Conservation (phyloP, 192 early-diverging fungal genomes). For the Umbelopsis vinacea region DNA sequence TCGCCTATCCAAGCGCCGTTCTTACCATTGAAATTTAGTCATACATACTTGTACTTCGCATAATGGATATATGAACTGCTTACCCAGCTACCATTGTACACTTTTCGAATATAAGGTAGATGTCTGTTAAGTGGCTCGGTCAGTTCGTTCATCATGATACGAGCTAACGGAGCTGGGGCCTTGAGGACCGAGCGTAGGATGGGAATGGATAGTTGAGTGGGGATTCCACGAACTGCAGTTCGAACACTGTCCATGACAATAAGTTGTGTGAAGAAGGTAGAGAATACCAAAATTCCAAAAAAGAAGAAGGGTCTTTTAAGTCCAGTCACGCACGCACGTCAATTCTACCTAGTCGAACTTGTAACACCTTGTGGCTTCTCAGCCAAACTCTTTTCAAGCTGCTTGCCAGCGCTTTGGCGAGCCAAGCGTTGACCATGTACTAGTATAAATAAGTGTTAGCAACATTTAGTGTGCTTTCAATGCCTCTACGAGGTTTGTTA, state of each 20-base stretch:
- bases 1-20: slow-evolving; percentile 32
- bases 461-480: too few relatives aligned
- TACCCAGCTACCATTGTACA: slow-evolving; percentile 21
- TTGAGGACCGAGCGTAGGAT: slow-evolving; percentile 21
- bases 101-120: slow-evolving; percentile 23
- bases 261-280: not conserved
- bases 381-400: too few relatives aligned
- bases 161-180: slow-evolving; percentile 26
- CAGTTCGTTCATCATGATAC: slow-evolving; percentile 28
- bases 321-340: too few relatives aligned
- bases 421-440: too few relatives aligned
- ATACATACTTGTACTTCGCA: not conserved
- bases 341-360: too few relatives aligned
- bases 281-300: too few relatives aligned
- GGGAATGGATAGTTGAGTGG: not conserved
- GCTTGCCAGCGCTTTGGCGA: too few relatives aligned
- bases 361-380: too few relatives aligned
- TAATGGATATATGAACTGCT: not conserved
- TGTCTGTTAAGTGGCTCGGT: slow-evolving; percentile 27
- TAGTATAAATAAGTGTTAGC: too few relatives aligned
- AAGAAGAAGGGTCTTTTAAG: not conserved
- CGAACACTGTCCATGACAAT: slow-evolving; percentile 2
- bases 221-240: slow-evolving; percentile 2
- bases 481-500: too few relatives aligned
- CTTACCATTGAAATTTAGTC: not conserved